Conservation (phyloP, 2,329 filamentous ascomycete species). For the Ramularia endophylla region DNA sequence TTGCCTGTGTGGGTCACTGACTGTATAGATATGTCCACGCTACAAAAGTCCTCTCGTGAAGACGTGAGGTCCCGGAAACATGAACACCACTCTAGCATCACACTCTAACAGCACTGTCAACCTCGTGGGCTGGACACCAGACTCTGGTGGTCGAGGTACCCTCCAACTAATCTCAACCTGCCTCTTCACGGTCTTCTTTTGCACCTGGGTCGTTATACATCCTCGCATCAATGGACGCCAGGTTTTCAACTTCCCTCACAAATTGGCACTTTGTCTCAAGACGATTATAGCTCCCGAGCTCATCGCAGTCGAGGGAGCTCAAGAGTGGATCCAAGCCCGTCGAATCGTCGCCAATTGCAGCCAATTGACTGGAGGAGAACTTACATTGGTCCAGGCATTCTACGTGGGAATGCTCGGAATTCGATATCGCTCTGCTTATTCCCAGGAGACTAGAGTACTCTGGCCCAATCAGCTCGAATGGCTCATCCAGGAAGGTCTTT, state of each 20-base stretch:
- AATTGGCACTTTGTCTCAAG: constrained; percentile 27
- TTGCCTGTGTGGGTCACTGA: too few species aligned
- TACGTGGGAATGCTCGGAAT: constrained; percentile 33
- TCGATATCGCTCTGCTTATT: constrained; percentile 28
- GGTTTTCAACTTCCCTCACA: constrained; percentile 19
- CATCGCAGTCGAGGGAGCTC: constrained; percentile 31
- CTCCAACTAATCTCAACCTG: constrained; percentile 29
- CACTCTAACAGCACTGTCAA: neutral
- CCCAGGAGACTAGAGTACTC: constrained; percentile 23
- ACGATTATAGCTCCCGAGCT: constrained; percentile 33
- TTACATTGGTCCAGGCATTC: constrained; percentile 29
- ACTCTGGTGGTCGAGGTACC: constrained; percentile 30
- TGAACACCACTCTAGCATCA: too few species aligned
- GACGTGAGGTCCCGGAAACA: too few species aligned
- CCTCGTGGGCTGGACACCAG: constrained; percentile 28
- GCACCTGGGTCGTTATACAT: constrained; percentile 34
- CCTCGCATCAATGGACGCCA: constrained; percentile 28
- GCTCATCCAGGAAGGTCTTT: constrained; percentile 25
- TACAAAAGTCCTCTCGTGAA: too few species aligned
- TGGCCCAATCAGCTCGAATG: constrained; percentile 33
- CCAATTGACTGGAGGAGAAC: constrained; percentile 19
- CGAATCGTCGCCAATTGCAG: constrained; percentile 26
- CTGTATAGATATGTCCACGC: too few species aligned
- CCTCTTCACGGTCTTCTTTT: constrained; percentile 31
- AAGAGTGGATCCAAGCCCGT: constrained; percentile 32